Evolutionary conservation across 257 asterid species (phyloP), one percentile per base, ranked within the genome.

Genomic region (Eucommia ulmoides): DNA sequence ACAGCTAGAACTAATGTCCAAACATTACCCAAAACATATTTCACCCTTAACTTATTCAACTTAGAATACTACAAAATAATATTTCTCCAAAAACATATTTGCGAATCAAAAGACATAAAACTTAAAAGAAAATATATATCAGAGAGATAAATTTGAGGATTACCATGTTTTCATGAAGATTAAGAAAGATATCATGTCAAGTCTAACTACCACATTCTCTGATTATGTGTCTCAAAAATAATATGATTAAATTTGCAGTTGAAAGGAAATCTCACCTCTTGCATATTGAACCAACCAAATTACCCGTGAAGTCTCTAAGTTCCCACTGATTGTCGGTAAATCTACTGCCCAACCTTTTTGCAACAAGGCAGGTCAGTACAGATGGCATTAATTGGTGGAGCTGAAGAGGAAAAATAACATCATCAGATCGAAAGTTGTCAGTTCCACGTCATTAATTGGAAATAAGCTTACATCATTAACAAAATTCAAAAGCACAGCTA

Each of bases 381-480:
- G 95, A 77, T 54, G 99, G 99, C 96, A 91, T 86, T 60, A 86
- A 70, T 65, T 91, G 94, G 74, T 91, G 96, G 67, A 86, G 75
- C 99, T 91, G 80, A 51, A 56, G 14, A 38, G 49, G 33, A 22
- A 59, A 23, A 61, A 33, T 20, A 10, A 42, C 20, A 19, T 15
- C 20, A 42, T 18, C 57, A 59, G 41, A 44, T 21, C n/a, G n/a
- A n/a, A n/a, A n/a, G n/a, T n/a, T n/a, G n/a, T n/a, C n/a, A n/a
- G n/a, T n/a, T n/a, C n/a, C n/a, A n/a, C n/a, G n/a, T n/a, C n/a
- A n/a, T n/a, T n/a, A n/a, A n/a, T n/a, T n/a, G n/a, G n/a, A n/a
- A n/a, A n/a, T n/a, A n/a, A n/a, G n/a, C n/a, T n/a, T n/a, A n/a
- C n/a, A n/a, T n/a, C n/a, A n/a, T n/a, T n/a, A n/a, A n/a, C n/a